phyloP scores from a whole-genome alignment of 352 stramenopile genomes.

The Pythium vanterpoolii region DNA sequence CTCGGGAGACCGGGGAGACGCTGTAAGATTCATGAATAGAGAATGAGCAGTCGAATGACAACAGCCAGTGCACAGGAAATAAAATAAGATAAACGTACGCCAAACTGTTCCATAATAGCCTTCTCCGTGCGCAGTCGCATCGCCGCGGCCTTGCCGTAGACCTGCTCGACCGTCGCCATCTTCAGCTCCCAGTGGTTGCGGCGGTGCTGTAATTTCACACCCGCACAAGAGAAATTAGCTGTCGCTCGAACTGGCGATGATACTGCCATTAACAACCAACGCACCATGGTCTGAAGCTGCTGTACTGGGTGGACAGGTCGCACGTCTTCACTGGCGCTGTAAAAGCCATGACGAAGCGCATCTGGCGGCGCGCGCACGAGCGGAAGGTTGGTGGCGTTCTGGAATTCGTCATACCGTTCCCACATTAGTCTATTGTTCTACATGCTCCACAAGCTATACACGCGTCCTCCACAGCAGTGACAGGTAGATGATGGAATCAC shows the following conservation, averaged over 20 bases:
- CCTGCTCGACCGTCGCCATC: conserved; percentile 86
- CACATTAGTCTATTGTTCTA: background rate
- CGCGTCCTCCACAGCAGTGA: background rate
- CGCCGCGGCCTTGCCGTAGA: conserved; percentile 85
- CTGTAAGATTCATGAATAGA: conserved; percentile 25
- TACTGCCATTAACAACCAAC: background rate
- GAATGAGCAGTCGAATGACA: background rate
- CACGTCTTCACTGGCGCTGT: conserved; percentile 77
- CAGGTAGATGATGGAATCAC: background rate
- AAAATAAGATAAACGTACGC: conserved; percentile 26
- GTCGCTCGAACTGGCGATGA: background rate
- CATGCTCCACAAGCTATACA: background rate
- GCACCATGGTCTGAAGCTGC: conserved; percentile 72
- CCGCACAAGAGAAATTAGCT: background rate
- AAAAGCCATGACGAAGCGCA: conserved; percentile 78
- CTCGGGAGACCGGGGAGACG: conserved; percentile 81
- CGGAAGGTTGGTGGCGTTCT: conserved; percentile 72
- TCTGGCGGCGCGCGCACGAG: conserved; percentile 81
- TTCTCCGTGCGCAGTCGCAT: conserved; percentile 90
- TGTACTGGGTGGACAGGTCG: conserved; percentile 83
- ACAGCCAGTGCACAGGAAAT: background rate
- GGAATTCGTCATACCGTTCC: background rate
- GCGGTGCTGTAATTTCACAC: conserved; percentile 37
- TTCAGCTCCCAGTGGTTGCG: conserved; percentile 83
- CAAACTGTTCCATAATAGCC: conserved; percentile 82